Base-by-base conservation (phyloP, 805 yeast genomes). In the Tetrapisispora phaffii region DNA sequence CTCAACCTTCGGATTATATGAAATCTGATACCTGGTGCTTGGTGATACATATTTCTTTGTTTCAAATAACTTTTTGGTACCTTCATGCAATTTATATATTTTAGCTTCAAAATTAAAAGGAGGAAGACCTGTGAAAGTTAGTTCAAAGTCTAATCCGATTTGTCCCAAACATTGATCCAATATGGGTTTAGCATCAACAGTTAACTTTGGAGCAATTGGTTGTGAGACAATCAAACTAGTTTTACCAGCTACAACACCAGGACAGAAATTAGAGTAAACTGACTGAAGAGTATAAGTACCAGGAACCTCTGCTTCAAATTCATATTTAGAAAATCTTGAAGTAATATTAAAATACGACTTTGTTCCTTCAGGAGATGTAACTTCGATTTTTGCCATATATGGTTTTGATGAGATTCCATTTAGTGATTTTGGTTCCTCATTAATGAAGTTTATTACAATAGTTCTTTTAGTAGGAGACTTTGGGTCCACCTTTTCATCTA, bases 81-180 rank as follows among this genome's bases (percentile, higher is more conserved):
- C 63, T n/a, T 68, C 68, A 32, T 72, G 67, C 13, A 77, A 58
- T 46, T 77, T 75, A 54, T 76, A 83, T 13, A 82, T 78, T 37
- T 74, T 72, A 48, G 82, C 80, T 34, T 71, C 74, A 21, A 87
- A 71, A 44, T 72, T 73, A 66, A 83, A 93, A 1, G 97, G 97
- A 0, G 95, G 84, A 24, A 80, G 76, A 16, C 98, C 97, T 5
- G 74, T 67, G 42, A 82, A 70, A 0, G 73, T 63, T 47, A 89
- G 70, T 42, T 81, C 85, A 49, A 86, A 87, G 28, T 73, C 71
- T 47, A 88, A 78, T 0, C 97, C 98, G 8, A 87, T 80, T 38
- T 88, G 86, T 0, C 98, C 98, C 26, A 93, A 84, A 67, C 99
- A 93, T 41, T 82, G 77, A 56, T 90, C 97, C 22, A 78, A 70